Base-by-base conservation (phyloP, 768 basidiomycete genomes). In the Suillus placidus region DNA sequence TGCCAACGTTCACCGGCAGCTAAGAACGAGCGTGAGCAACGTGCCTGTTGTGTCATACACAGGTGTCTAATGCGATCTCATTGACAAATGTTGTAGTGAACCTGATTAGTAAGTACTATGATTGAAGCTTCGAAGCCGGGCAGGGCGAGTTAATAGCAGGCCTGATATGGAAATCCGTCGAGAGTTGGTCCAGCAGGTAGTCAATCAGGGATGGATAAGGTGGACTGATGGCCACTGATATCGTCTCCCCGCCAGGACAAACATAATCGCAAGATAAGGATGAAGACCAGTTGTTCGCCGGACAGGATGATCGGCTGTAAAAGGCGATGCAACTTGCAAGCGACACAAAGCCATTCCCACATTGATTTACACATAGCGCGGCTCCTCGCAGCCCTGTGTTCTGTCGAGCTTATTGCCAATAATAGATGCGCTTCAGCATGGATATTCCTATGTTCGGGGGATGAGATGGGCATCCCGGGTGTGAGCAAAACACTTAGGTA, bases 321-420 rank as follows among this genome's bases (percentile, higher is more conserved):
- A 26, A 16, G 18, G 37, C 26, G 23, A 26, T 58, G 37, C 23
- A 4, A 10, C 4, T n/a, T 4, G 20, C 56, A 7, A 23, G 26
- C 58, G 42, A 60, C 58, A 60, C 58, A 42, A 60, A 30, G 58
- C 5, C 4, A 18, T 38, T 60, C 58, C 42, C 40, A 60, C 40
- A 30, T 30, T 18, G 38, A 16, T 18, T 9, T 55, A 32, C 26
- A 10, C 23, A 12, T 37, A 12, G 38, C 18, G 9, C 56, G 37
- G 37, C 9, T n/a, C 55, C 55, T 57, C 23, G 37, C 35, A 58
- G 34, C 4, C 4, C n/a, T 20, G 5, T 57, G 10, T 30, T 30
- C 14, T 30, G 57, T 42, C 2, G 7, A 8, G 38, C 38, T 60
- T 40, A 40, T 40, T 26, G 16, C 37, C 23, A 10, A 26, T 58